Base-by-base conservation (phyloP, 2,329 filamentous ascomycete species). In the Fusarium scirpi region DNA sequence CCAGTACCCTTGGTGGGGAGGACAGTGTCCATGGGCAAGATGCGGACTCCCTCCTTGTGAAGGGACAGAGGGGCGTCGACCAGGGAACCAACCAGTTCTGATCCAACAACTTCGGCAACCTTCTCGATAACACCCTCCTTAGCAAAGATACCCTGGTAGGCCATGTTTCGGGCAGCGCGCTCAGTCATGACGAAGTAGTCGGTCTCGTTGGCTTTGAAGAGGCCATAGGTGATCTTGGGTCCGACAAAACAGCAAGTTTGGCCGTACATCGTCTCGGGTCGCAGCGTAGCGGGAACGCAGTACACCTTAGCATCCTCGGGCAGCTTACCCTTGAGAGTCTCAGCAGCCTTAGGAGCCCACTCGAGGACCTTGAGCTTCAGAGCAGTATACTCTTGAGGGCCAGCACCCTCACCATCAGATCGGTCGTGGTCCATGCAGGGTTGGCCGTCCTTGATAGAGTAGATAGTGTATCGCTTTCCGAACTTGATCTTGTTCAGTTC, bases 181-280 rank as follows among this genome's bases (percentile, higher is more conserved):
- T 96, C 90, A 16, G 93, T 97, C 70, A 94, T 87, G 65, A 98
- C 86, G 77, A 91, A 96, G 82, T 94, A 97, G 73, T 97, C 92
- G 70, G 89, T 91, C 69, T 92, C 87, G 24, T 87, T 88, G 58
- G 90, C 89, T 80, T 93, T 92, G 86, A 93, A 98, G 69, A 99
- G 83, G 53, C 95, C 95, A 77, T 99, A 99, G 46, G 86, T 89
- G 76, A 98, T 92, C 78, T 92, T 92, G 12, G 96, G 95, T 6
- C 94, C 93, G 49, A 99, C 93, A 75, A 98, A 99, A 80, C 94
- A 97, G 83, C 93, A 97, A 6, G 91, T 97, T 82, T 98, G 96
- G 43, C 97, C 97, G 79, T 98, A 99, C 95, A 99, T 98, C 38
- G 96, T 99, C 85, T 99, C 96, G 4, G 96, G 94, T 67, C 96